Evolutionary conservation across 164 flowering plant genomes (phyloP), one percentile per base, ranked within the genome.

Genomic region (Sedum album): DNA sequence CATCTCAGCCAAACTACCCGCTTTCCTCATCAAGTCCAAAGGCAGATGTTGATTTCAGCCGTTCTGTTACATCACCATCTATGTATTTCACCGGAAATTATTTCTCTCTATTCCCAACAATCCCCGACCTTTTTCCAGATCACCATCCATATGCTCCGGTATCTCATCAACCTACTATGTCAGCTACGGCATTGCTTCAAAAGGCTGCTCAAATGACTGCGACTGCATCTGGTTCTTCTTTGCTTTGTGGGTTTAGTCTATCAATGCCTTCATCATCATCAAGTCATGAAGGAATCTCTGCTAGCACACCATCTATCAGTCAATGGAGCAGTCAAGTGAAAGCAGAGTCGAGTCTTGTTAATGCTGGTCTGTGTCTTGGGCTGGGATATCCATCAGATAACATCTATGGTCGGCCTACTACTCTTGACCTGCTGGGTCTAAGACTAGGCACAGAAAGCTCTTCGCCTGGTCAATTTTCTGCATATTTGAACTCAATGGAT

Each of bases 191-290:
- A 20, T 75, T 88, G 71, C 87, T 88, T 6, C 93, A 86, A 28
- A 88, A 88, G 46, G 93, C 93, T 7, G 88, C 93, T 4, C 85
- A 88, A 70, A 86, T 88, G 82, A 87, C 90, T 0, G 83, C 88
- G 5, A 75, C 86, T 0, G 76, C 90, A 17, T 81, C 89, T 0
- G 78, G 69, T 60, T 70, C 79, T 20, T 85, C 87, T 5, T 76
- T 82, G 63, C 86, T 88, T 31, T 83, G 88, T 15, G 88, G 88
- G 6, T 76, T 85, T 4, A 86, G 89, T 0, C 57, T 85, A 41
- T 35, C 82, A 11, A 28, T 74, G 42, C 67, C 88, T 9, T 64
- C 82, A 1, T 55, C 88, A 5, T 38, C 83, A 3, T 67, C 38
- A 0, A 61, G 31, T 57, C 33, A 57, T 20, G 33, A 57, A 13